Base-by-base conservation (phyloP, 2,329 filamentous ascomycete species). In the Fusarium veterinarium region DNA sequence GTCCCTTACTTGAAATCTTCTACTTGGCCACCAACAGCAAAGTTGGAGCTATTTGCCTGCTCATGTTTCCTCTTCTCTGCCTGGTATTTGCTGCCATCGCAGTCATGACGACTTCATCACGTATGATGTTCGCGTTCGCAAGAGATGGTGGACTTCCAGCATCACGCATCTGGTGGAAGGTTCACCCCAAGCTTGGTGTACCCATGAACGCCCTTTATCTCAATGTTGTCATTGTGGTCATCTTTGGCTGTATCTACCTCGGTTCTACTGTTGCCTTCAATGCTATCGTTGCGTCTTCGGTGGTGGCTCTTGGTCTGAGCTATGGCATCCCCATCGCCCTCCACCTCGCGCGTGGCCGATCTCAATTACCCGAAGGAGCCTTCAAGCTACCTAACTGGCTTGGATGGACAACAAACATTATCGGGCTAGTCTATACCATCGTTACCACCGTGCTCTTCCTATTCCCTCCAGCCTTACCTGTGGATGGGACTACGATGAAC, bases 311-410 rank as follows among this genome's bases (percentile, higher is more conserved):
- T 0, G 90, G 91, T 11, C 82, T 95, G 9, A 91, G 91, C 5
- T 95, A 95, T 74, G 92, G 88, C 10, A 93, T 95, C 42, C 93
- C 93, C 0, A 89, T 93, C 51, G 85, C 88, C 1, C 90, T 95
- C 73, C 93, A 94, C 75, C 87, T 90, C 60, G 79, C 92, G 8
- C 88, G 89, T 8, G 90, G 91, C 19, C 86, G 91, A 8, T 88
- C 84, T 38, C 90, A 90, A 82, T 82, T 94, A 11, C 92, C 92
- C 0, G 85, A 88, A 8, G 63, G 80, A 12, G 77, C 78, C 0
- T 84, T 83, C 69, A 78, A 77, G 28, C 71, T 84, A 12, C 76
- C 79, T 0, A 59, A 56, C 9, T 80, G 78, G 75, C 68, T 83
- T 3, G 83, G 83, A 11, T 84, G 83, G 83, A 77, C 73, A 1